Percentiles rank a stretch among this genome's conserved stretches.
These are phyloP conservation scores for Coemansia reversa DNA, from an alignment of 192 early-diverging fungal genomes.

Conservation along the genomic window DNA sequence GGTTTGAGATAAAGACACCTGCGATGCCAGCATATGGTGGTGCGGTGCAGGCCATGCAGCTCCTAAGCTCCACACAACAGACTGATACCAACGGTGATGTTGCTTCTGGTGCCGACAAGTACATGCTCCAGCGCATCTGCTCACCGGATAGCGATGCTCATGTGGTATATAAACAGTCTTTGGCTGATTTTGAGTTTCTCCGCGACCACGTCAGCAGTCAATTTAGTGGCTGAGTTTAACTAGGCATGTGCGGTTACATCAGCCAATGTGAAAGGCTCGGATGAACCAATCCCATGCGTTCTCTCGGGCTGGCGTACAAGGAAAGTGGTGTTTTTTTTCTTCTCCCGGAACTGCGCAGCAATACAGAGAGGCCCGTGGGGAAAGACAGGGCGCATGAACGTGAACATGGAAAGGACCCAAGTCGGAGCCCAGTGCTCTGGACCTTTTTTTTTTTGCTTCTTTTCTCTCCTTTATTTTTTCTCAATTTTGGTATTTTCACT, in stretches of 20 bases:
- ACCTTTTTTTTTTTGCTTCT: too few relatives aligned
- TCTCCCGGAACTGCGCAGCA: too few relatives aligned
- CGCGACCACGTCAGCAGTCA: conserved; percentile 17
- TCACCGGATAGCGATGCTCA: conserved; percentile 8
- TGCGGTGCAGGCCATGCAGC: conserved; percentile 23
- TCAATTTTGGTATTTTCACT: too few relatives aligned
- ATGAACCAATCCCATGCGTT: not conserved
- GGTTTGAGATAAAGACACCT: conserved; percentile 11
- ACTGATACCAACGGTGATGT: not conserved
- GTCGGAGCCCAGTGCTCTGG: too few relatives aligned
- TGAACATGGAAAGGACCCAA: too few relatives aligned
- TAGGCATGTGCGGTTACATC: not conserved
- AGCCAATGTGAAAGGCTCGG: not conserved
- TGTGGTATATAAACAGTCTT: conserved; percentile 15
- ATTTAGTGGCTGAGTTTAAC: not conserved
- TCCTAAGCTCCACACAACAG: not conserved
- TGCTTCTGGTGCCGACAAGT: not conserved
- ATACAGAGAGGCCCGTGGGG: too few relatives aligned
- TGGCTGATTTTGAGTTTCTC: conserved; percentile 35
- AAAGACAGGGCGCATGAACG: too few relatives aligned
- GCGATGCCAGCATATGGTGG: conserved; percentile 49
- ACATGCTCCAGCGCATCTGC: conserved; percentile 16
- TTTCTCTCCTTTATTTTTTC: too few relatives aligned
- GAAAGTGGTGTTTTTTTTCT: not conserved
- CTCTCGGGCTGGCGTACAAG: too few relatives aligned